Conservation (phyloP, 164 flowering plant genomes). For the Buxus sempervirens region DNA sequence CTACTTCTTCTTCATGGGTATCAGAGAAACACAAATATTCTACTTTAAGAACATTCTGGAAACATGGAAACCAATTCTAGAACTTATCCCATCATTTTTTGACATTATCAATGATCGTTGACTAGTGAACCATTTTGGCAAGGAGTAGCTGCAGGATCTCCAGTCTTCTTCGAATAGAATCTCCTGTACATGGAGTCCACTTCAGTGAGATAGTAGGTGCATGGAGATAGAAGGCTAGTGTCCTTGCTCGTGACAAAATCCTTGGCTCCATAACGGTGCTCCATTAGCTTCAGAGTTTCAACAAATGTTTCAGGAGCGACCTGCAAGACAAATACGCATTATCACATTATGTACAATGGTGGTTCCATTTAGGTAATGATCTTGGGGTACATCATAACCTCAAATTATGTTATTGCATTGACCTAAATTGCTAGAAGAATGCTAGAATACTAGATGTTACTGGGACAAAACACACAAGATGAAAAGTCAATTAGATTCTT, state of each 20-base stretch:
- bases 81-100: background rate
- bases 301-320: conserved; percentile 73
- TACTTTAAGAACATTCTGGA: background rate
- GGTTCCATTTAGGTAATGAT: too few species aligned
- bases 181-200: conserved; percentile 93
- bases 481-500: too few species aligned
- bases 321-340: conserved; percentile 33
- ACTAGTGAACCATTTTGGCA: conserved; percentile 44
- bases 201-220: conserved; percentile 82
- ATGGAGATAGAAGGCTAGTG: conserved; percentile 63
- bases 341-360: background rate
- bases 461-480: too few species aligned
- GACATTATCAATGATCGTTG: conserved; percentile 52
- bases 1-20: too few species aligned
- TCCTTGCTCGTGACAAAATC: conserved; percentile 85
- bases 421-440: too few species aligned
- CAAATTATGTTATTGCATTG: too few species aligned
- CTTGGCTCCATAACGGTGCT: conserved; percentile 91
- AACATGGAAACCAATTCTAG: conserved; percentile 10
- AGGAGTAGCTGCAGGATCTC: background rate
- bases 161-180: conserved; percentile 68
- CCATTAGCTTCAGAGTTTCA: conserved; percentile 81
- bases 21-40: too few species aligned
- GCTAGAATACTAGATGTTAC: too few species aligned
- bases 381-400: too few species aligned